Evolutionary conservation across 23 red algal genomes (phyloP).

Genomic region (Agarophyton chilense): DNA sequence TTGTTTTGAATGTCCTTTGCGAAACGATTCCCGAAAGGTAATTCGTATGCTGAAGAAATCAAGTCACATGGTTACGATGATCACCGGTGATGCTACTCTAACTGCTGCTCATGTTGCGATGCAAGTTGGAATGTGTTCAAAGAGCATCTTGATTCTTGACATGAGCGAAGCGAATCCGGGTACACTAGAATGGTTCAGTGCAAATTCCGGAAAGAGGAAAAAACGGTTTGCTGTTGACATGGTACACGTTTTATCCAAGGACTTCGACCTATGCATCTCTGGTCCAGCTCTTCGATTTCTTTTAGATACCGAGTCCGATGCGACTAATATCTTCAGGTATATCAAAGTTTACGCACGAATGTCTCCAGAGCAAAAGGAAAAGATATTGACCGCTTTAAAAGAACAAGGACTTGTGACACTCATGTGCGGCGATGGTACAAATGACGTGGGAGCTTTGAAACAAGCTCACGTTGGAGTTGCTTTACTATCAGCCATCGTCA

Average conservation of each 20-base stretch:
- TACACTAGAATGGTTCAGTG: constrained; percentile 84
- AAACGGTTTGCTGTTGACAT: constrained; percentile 42
- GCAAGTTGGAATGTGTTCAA: constrained; percentile 82
- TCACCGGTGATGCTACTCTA: constrained; percentile 94
- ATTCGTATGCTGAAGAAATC: constrained; percentile 75
- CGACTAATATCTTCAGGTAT: constrained; percentile 46
- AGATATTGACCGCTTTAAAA: constrained; percentile 83
- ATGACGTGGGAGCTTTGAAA: constrained; percentile 98
- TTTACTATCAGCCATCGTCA: constrained; percentile 60
- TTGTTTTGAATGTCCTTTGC: constrained; percentile 89
- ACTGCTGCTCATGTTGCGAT: constrained; percentile 94
- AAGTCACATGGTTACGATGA: constrained; percentile 85
- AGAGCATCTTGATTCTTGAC: constrained; percentile 78
- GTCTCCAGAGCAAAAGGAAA: constrained; percentile 91
- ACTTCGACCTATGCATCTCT: constrained; percentile 89
- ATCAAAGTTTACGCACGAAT: constrained; percentile 94
- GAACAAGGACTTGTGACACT: constrained; percentile 81
- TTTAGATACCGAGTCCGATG: constrained; percentile 2
- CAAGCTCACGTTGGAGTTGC: constrained; percentile 99
- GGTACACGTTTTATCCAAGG: constrained; percentile 43
- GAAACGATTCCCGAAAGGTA: constrained; percentile 86
- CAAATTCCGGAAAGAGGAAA: constrained; percentile 68
- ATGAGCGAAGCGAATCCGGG: constrained; percentile 42
- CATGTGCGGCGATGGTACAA: constrained; percentile 99
- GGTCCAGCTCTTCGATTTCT: constrained; percentile 76